Evolutionary conservation across 176 grass and related monocot genomes (phyloP).

Genomic region (Cymbopogon citratus): DNA sequence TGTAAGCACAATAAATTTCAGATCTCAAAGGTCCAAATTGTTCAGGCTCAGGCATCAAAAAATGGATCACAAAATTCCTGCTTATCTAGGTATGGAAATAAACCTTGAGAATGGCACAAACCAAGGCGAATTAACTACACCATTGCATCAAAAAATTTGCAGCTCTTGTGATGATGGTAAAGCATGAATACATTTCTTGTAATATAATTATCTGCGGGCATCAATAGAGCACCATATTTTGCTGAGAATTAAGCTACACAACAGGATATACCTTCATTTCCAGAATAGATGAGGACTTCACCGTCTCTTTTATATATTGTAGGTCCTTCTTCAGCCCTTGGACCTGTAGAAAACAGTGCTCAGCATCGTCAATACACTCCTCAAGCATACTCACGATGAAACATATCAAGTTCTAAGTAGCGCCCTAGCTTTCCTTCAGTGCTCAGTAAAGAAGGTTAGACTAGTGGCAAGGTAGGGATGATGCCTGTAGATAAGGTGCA

Average conservation of each 20-base stretch:
- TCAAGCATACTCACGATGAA: not conserved
- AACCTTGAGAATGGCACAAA: not conserved
- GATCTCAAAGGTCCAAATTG: not conserved
- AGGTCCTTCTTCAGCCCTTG: conserved; percentile 33
- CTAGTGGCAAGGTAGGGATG: not conserved
- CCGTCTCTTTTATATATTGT: conserved; percentile 49
- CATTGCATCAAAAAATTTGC: not conserved
- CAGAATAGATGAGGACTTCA: conserved; percentile 48
- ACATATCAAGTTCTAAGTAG: not conserved
- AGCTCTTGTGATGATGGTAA: not conserved
- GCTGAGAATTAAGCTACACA: not conserved
- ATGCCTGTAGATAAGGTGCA: not conserved
- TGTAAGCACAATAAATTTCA: not conserved
- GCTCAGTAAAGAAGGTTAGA: not conserved
- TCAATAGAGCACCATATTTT: not conserved
- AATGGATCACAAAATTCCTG: not conserved
- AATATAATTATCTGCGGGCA: not conserved
- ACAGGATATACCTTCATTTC: conserved; percentile 50
- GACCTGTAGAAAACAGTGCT: conserved; percentile 43
- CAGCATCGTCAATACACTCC: not conserved
- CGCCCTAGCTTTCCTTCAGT: not conserved
- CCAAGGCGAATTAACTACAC: not conserved
- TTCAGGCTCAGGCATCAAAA: not conserved
- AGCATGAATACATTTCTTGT: not conserved
- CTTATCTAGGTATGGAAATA: not conserved